Conservation (phyloP, 2,329 filamentous ascomycete species). For the Hypoxylon sp. region DNA sequence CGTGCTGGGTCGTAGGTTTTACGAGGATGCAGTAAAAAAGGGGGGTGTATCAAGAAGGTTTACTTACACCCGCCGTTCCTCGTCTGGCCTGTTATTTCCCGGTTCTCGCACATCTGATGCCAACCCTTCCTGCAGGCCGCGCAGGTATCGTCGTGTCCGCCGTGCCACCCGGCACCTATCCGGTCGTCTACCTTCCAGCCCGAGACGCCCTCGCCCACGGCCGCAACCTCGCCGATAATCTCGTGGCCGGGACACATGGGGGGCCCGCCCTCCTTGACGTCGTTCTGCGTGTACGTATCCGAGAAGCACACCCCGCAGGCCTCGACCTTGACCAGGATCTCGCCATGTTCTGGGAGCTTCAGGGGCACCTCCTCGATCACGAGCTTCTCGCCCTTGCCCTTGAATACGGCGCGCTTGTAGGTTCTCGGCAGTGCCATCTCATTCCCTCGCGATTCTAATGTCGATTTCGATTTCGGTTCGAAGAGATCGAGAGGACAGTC, state of each 20-base stretch:
- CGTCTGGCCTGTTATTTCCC: slow-evolving; percentile 62
- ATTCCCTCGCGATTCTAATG: background rate
- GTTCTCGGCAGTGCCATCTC: slow-evolving; percentile 10
- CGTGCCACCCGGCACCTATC: slow-evolving; percentile 59
- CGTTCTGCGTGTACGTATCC: slow-evolving; percentile 50
- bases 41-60: too few species aligned
- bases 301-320: slow-evolving; percentile 69
- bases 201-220: slow-evolving; percentile 58
- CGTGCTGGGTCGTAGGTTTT: background rate
- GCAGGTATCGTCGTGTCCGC: slow-evolving; percentile 62
- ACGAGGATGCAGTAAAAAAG: too few species aligned
- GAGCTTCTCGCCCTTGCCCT: slow-evolving; percentile 52
- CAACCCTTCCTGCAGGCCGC: slow-evolving; percentile 60
- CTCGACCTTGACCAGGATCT: slow-evolving; percentile 68
- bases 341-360: slow-evolving; percentile 54
- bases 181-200: slow-evolving; percentile 65
- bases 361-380: slow-evolving; percentile 61
- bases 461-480: background rate
- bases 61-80: slow-evolving; percentile 63
- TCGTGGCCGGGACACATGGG: slow-evolving; percentile 64
- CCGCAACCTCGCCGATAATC: slow-evolving; percentile 65
- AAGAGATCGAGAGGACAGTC: background rate
- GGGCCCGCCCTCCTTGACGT: slow-evolving; percentile 51
- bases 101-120: slow-evolving; percentile 66
- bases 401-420: slow-evolving; percentile 7